phyloP scores from a whole-genome alignment of 129 eudicot genomes.

The Artemisia tridentata region DNA sequence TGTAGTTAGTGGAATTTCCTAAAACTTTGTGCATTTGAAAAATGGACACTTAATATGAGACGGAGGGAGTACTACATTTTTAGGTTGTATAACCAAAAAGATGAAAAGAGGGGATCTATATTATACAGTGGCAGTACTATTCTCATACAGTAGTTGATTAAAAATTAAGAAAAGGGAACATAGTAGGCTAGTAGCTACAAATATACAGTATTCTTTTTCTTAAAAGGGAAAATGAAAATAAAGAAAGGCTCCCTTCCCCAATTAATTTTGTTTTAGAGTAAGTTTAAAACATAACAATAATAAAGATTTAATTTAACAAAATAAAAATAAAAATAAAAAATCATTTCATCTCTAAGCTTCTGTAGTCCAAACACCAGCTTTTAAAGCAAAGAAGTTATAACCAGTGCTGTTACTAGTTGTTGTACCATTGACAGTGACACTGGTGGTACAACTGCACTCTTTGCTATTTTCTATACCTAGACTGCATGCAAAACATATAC shows the following conservation, averaged over 20 bases:
- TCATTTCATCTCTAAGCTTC: slow-evolving; percentile 94
- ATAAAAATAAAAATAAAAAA: neutral
- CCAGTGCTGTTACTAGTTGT: slow-evolving; percentile 41
- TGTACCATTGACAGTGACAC: slow-evolving; percentile 27
- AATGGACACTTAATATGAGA: no score
- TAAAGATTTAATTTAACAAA: neutral
- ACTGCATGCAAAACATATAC: slow-evolving; percentile 73
- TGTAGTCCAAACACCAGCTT: slow-evolving; percentile 73
- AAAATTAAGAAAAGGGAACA: slow-evolving; percentile 13
- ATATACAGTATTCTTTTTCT: slow-evolving; percentile 14
- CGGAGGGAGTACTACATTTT: neutral
- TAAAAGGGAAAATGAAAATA: slow-evolving; percentile 10
- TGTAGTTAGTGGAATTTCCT: no score
- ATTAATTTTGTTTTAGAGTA: slow-evolving; percentile 9
- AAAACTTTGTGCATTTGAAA: no score
- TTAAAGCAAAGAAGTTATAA: slow-evolving; percentile 77
- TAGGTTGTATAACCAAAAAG: neutral
- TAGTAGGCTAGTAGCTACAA: slow-evolving; percentile 8
- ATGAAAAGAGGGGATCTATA: slow-evolving; percentile 12
- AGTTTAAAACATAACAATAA: slow-evolving; percentile 9
- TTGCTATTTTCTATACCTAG: slow-evolving; percentile 71
- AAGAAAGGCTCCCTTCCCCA: slow-evolving; percentile 29
- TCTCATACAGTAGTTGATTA: slow-evolving; percentile 4
- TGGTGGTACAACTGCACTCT: slow-evolving; percentile 60
- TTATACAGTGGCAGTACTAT: neutral